Conservation (phyloP, 1,139 yeast genomes). For the Arxiozyma bovina region DNA sequence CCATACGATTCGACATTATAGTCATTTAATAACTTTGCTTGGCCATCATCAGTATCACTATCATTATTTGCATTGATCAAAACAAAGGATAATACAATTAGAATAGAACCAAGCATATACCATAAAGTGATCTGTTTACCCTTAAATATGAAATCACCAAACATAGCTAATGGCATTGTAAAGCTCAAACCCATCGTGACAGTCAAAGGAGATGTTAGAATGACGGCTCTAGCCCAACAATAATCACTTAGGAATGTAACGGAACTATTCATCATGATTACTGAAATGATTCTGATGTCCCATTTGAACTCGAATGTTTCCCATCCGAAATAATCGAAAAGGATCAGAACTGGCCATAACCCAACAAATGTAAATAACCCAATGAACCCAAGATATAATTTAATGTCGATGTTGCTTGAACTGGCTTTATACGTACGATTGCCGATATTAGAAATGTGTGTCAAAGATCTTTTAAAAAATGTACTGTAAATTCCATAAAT, state of each 20-base stretch:
- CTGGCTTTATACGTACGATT: neutral
- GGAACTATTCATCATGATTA: slow-evolving; percentile 56
- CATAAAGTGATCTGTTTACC: neutral
- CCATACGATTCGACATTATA: neutral
- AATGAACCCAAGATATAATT: slow-evolving; percentile 86
- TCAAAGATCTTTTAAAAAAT: slow-evolving; percentile 60
- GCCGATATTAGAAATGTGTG: slow-evolving; percentile 46
- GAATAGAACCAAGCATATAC: slow-evolving; percentile 69
- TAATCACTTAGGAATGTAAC: slow-evolving; percentile 82
- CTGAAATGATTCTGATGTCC: slow-evolving; percentile 40
- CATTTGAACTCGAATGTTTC: slow-evolving; percentile 70
- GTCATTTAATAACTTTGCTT: too few relatives aligned
- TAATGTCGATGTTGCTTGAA: slow-evolving; percentile 50
- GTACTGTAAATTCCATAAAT: slow-evolving; percentile 87
- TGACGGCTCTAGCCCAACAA: slow-evolving; percentile 92
- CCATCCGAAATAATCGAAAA: slow-evolving; percentile 51
- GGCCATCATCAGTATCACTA: neutral
- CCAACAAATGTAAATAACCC: slow-evolving; percentile 69
- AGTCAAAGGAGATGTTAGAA: slow-evolving; percentile 83
- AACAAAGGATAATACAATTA: slow-evolving; percentile 74
- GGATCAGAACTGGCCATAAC: slow-evolving; percentile 74
- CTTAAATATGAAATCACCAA: slow-evolving; percentile 62
- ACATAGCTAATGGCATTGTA: slow-evolving; percentile 89
- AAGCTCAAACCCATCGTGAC: slow-evolving; percentile 90
- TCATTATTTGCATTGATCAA: slow-evolving; percentile 48